Conservation (phyloP, 352 stramenopile genomes). For the Pythium utonaiense region DNA sequence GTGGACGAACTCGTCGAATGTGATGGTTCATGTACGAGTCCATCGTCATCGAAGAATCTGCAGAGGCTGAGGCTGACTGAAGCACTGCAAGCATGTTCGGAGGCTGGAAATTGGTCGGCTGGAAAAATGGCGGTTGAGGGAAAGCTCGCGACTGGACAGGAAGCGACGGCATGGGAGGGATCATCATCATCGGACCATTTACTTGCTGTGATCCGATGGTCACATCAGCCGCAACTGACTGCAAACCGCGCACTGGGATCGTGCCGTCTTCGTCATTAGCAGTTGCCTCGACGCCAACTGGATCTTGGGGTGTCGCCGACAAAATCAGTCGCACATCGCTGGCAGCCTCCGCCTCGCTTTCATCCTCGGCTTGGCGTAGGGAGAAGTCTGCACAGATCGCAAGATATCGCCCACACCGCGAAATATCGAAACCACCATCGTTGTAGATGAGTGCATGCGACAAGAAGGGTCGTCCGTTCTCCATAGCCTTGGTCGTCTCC, state of each 20-base stretch:
- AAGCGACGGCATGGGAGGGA: conserved; percentile 7
- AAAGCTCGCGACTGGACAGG: conserved; percentile 21
- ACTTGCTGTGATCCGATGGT: conserved; percentile 7
- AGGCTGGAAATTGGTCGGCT: background rate
- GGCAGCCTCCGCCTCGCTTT: conserved; percentile 76
- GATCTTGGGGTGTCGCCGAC: conserved; percentile 58
- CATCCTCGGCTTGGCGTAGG: conserved; percentile 82
- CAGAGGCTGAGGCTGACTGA: conserved; percentile 52
- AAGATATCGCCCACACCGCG: conserved; percentile 91
- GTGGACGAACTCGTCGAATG: conserved; percentile 70
- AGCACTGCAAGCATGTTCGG: conserved; percentile 59
- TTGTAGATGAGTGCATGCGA: conserved; percentile 96
- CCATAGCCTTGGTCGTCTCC: conserved; percentile 79
- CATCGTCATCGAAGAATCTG: conserved; percentile 67
- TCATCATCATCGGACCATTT: conserved; percentile 9
- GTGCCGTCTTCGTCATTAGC: conserved; percentile 48
- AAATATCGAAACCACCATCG: conserved; percentile 97
- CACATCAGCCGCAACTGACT: conserved; percentile 15
- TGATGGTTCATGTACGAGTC: conserved; percentile 84
- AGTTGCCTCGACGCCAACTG: conserved; percentile 41
- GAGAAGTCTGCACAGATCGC: conserved; percentile 95
- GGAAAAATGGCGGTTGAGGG: conserved; percentile 17
- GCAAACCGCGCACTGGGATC: conserved; percentile 17
- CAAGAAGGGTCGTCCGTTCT: conserved; percentile 80
- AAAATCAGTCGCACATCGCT: conserved; percentile 77